A percentile compares a stretch with the other conserved stretches of the same genome.
Conservation (phyloP, 140 eudicot genomes). For the Erigeron philadelphicus region DNA sequence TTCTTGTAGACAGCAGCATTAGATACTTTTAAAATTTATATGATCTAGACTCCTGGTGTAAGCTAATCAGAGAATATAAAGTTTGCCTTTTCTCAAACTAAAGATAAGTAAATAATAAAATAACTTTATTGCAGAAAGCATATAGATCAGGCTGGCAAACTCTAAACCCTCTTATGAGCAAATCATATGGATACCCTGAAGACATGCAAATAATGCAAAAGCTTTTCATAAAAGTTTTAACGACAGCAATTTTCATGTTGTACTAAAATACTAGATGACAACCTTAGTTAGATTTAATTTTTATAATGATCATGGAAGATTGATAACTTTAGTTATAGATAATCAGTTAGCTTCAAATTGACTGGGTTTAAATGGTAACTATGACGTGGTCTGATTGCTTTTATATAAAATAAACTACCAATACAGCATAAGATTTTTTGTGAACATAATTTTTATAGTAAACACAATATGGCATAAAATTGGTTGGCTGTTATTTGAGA, state of each 20-base stretch:
- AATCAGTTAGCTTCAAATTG: neutral
- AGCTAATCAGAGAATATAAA: too few relatives aligned
- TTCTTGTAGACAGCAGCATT: too few relatives aligned
- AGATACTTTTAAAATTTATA: too few relatives aligned
- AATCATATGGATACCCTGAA: neutral
- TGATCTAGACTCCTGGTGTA: too few relatives aligned
- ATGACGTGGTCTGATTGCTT: neutral
- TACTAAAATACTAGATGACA: neutral
- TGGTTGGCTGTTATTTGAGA: neutral
- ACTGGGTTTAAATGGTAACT: neutral
- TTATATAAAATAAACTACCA: neutral
- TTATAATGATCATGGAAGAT: neutral
- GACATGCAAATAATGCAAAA: neutral
- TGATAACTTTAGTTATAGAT: neutral
- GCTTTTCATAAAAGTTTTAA: neutral
- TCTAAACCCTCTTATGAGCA: neutral
- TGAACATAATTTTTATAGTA: too few relatives aligned
- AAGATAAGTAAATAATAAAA: neutral
- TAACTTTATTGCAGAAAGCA: neutral
- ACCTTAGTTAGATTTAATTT: neutral
- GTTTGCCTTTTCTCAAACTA: constrained; percentile 8
- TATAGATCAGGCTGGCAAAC: neutral
- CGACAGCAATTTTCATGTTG: neutral
- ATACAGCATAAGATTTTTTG: neutral
- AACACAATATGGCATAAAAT: too few relatives aligned